A percentile compares a stretch with the other conserved stretches of the same genome.
phyloP scores from a whole-genome alignment of 805 yeast species.

The Hanseniaspora valbyensis region DNA sequence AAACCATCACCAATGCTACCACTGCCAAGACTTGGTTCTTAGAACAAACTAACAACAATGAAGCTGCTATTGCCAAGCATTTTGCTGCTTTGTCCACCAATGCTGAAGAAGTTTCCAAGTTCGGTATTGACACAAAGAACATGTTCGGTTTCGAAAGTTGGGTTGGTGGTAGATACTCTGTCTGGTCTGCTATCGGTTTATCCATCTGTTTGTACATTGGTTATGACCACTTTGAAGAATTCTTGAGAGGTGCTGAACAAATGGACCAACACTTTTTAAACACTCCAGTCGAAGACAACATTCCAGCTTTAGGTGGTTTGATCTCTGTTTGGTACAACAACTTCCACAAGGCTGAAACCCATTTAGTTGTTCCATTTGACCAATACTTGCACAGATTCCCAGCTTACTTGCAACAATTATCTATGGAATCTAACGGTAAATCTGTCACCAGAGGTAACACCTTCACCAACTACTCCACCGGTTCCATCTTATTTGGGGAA shows the following conservation, averaged over 20 bases:
- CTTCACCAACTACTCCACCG: slow-evolving; percentile 90
- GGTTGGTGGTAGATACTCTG: slow-evolving; percentile 99
- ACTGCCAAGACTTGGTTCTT: slow-evolving; percentile 94
- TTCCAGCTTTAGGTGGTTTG: slow-evolving; percentile 87
- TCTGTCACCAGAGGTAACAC: slow-evolving; percentile 86
- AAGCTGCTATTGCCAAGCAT: slow-evolving; percentile 74
- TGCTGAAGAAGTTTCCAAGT: slow-evolving; percentile 78
- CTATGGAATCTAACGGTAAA: slow-evolving; percentile 99
- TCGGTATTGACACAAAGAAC: slow-evolving; percentile 94
- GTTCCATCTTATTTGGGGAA: slow-evolving; percentile 92
- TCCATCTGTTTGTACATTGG: slow-evolving; percentile 94
- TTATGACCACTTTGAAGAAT: slow-evolving; percentile 80
- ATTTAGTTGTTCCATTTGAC: slow-evolving; percentile 95
- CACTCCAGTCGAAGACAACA: slow-evolving; percentile 81
- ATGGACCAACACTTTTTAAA: slow-evolving; percentile 80
- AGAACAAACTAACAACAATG: slow-evolving; percentile 45
- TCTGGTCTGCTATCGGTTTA: slow-evolving; percentile 97
- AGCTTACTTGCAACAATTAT: slow-evolving; percentile 95
- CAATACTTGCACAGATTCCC: slow-evolving; percentile 99
- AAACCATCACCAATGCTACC: slow-evolving; percentile 91
- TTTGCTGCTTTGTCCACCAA: slow-evolving; percentile 95
- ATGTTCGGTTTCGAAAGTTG: slow-evolving; percentile 98
- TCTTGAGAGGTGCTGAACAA: slow-evolving; percentile 96
- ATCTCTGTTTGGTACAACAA: slow-evolving; percentile 97
- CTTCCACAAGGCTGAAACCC: slow-evolving; percentile 96